These are phyloP conservation scores for Cryptosporidium muris DNA, from an alignment of 169 alveolate species.

Conservation along the genomic window DNA sequence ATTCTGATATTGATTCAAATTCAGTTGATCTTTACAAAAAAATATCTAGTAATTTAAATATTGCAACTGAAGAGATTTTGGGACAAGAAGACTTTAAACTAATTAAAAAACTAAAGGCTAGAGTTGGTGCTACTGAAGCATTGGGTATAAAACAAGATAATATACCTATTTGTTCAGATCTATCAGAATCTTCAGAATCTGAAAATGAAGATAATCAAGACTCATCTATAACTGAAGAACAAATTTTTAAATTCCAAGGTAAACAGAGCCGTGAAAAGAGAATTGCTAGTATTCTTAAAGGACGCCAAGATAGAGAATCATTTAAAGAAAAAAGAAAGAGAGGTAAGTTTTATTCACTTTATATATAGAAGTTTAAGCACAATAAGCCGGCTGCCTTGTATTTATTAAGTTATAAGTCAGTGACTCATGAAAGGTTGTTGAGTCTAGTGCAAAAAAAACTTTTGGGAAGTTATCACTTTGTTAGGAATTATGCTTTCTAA, in stretches of 20 bases:
- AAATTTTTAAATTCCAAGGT: neutral
- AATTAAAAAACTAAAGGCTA: constrained; percentile 66
- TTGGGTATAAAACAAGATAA: constrained; percentile 22
- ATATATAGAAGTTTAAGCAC: constrained; percentile 26
- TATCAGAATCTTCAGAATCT: neutral
- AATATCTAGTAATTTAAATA: neutral
- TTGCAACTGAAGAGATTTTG: constrained; percentile 63
- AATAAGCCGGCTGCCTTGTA: constrained; percentile 70
- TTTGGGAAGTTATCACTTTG: neutral
- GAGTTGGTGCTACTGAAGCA: constrained; percentile 64
- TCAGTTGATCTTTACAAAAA: neutral
- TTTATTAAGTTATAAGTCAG: constrained; percentile 16
- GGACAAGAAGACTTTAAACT: constrained; percentile 72
- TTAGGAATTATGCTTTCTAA: neutral
- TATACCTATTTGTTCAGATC: constrained; percentile 13
- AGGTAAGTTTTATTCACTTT: constrained; percentile 38
- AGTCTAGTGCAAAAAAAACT: constrained; percentile 56
- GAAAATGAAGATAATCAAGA: constrained; percentile 2
- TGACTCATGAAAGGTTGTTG: constrained; percentile 70
- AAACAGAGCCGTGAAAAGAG: constrained; percentile 39
- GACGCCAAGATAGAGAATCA: constrained; percentile 51
- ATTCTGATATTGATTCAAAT: constrained; percentile 2
- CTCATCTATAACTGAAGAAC: neutral
- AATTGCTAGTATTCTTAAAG: constrained; percentile 28
- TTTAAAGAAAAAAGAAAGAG: constrained; percentile 43